phyloP scores from a whole-genome alignment of 495 filamentous ascomycete genomes.

The Aspergillus diversus region DNA sequence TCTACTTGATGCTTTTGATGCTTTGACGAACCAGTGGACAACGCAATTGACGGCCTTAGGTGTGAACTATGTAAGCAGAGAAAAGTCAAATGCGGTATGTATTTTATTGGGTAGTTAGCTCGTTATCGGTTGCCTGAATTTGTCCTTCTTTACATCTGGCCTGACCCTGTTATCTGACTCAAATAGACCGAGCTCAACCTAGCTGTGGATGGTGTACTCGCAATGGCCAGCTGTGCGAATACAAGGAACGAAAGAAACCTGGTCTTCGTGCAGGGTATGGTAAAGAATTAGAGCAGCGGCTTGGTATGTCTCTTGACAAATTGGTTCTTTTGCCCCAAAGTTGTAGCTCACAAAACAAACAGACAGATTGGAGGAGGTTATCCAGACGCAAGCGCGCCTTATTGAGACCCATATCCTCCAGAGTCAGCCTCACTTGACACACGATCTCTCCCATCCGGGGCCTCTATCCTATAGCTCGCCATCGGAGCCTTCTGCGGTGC shows the following conservation, averaged over 20 bases:
- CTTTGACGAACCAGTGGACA: constrained; percentile 2
- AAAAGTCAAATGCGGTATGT: constrained; percentile 76
- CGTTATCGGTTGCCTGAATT: background rate
- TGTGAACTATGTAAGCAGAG: constrained; percentile 84
- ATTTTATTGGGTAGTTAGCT: background rate
- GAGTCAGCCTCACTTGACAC: constrained; percentile 28
- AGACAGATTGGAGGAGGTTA: constrained; percentile 56
- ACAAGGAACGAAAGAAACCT: constrained; percentile 85
- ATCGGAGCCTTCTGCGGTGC: constrained; percentile 44
- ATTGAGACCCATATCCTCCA: constrained; percentile 55
- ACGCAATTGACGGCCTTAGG: constrained; percentile 42
- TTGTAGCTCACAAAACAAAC: constrained; percentile 11
- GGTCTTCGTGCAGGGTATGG: constrained; percentile 85
- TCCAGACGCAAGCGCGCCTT: constrained; percentile 48
- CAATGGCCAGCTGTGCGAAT: constrained; percentile 77
- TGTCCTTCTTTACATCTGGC: background rate
- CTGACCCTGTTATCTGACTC: constrained; percentile 4
- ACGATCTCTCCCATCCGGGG: constrained; percentile 32
- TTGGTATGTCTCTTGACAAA: constrained; percentile 42
- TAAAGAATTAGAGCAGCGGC: constrained; percentile 80
- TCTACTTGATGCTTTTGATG: background rate
- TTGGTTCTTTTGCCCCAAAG: constrained; percentile 3
- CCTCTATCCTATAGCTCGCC: constrained; percentile 47
- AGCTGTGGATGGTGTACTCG: constrained; percentile 87
- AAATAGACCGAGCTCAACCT: constrained; percentile 70